Conservation (phyloP, 306 rosid genomes). For the Inga laurina region DNA sequence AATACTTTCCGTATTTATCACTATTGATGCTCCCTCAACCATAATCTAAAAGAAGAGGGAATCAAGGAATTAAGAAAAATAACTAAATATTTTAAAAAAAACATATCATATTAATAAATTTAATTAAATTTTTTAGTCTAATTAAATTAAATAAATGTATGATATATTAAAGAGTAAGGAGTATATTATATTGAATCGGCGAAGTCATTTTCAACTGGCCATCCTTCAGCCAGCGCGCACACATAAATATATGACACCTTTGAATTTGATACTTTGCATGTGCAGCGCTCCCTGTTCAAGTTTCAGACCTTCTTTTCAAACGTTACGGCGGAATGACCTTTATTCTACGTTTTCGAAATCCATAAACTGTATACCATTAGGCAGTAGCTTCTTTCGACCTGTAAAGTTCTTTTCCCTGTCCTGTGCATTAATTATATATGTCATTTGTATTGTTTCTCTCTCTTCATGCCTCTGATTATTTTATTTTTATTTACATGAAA, state of each 20-base stretch:
- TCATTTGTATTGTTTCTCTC: neutral
- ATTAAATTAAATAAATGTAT: too few relatives aligned
- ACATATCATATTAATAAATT: too few relatives aligned
- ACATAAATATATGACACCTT: neutral
- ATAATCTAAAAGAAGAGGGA: too few relatives aligned
- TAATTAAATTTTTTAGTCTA: too few relatives aligned
- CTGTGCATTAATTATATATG: neutral
- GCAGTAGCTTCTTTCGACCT: neutral
- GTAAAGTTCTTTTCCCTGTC: neutral
- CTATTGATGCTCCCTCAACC: too few relatives aligned
- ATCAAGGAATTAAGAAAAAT: too few relatives aligned
- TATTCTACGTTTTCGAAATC: neutral
- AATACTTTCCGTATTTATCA: too few relatives aligned
- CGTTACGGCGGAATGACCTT: conserved; percentile 35
- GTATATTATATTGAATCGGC: neutral
- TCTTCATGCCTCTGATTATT: neutral
- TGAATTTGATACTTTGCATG: neutral
- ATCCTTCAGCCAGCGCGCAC: neutral
- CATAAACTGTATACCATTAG: neutral
- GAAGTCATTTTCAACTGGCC: neutral
- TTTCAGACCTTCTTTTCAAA: conserved; percentile 35
- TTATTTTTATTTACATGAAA: neutral
- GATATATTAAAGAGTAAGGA: too few relatives aligned
- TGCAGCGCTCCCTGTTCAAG: conserved; percentile 5
- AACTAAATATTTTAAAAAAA: too few relatives aligned